Evolutionary conservation across 2,329 filamentous ascomycete genomes (phyloP).

Genomic region (Sporothrix phasma): DNA sequence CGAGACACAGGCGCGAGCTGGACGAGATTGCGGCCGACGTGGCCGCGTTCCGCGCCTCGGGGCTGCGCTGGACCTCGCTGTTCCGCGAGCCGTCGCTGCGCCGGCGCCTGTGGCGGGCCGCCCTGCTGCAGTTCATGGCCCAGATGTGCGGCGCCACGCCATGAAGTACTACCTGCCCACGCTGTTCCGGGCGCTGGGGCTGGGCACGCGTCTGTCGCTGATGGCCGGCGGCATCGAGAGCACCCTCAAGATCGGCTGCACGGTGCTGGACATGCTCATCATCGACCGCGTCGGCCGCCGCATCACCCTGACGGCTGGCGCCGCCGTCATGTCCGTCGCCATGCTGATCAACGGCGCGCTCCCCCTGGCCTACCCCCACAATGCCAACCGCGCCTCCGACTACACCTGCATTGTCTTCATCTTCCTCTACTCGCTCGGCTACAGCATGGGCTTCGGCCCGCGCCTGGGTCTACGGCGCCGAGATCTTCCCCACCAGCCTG

Average conservation of each 20-base stretch:
- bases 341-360: conserved; percentile 46
- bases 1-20: conserved; percentile 34
- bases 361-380: conserved; percentile 41
- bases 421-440: conserved; percentile 49
- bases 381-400: conserved; percentile 38
- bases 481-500: conserved; percentile 51
- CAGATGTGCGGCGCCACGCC: conserved; percentile 51
- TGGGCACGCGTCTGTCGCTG: conserved; percentile 38
- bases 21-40: conserved; percentile 37
- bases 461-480: conserved; percentile 50
- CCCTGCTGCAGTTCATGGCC: conserved; percentile 49
- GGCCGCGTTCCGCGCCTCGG: conserved; percentile 28
- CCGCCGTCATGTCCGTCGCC: conserved; percentile 41
- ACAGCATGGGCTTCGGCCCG: conserved; percentile 47
- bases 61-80: conserved; percentile 35
- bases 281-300: conserved; percentile 44
- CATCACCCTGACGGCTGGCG: conserved; percentile 39
- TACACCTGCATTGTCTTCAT: conserved; percentile 44
- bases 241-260: conserved; percentile 47
- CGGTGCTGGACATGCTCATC: conserved; percentile 45
- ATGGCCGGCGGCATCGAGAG: conserved; percentile 47
- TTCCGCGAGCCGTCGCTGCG: conserved; percentile 40
- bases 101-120: conserved; percentile 45
- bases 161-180: conserved; percentile 52
- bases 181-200: conserved; percentile 41